A percentile compares a stretch with the other conserved stretches of the same genome.
Evolutionary conservation across 805 yeast genomes (phyloP).

Genomic region (Candida pseudofarinosa): DNA sequence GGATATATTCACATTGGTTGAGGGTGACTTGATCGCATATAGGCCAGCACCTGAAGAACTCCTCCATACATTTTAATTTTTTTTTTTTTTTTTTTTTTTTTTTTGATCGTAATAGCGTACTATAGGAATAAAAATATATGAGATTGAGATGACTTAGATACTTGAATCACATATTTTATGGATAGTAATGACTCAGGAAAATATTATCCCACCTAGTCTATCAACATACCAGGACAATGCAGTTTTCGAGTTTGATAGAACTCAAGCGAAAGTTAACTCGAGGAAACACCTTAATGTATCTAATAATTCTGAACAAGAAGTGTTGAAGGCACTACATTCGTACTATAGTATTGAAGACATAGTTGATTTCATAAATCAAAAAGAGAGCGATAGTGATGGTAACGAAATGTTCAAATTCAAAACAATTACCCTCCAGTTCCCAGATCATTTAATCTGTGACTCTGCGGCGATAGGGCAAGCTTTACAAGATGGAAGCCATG

Average conservation of each 20-base stretch:
- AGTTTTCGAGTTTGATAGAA: slow-evolving; percentile 46
- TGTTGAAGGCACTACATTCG: slow-evolving; percentile 34
- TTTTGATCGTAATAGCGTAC: not conserved
- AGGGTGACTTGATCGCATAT: slow-evolving; percentile 44
- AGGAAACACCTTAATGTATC: slow-evolving; percentile 22
- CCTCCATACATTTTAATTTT: slow-evolving; percentile 12
- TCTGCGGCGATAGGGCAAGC: slow-evolving; percentile 65
- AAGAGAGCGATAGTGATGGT: slow-evolving; percentile 19
- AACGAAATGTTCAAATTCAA: slow-evolving; percentile 24
- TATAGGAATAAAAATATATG: not conserved
- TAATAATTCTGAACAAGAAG: slow-evolving; percentile 15
- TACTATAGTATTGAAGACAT: slow-evolving; percentile 57
- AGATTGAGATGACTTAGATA: not conserved
- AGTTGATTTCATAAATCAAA: slow-evolving; percentile 32
- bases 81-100: not conserved
- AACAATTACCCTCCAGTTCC: slow-evolving; percentile 82
- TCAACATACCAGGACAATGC: slow-evolving; percentile 71
- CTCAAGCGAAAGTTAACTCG: slow-evolving; percentile 18
- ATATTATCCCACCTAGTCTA: slow-evolving; percentile 56
- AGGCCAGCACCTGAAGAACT: slow-evolving; percentile 47
- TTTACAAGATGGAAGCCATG: slow-evolving; percentile 33
- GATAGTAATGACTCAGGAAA: slow-evolving; percentile 11
- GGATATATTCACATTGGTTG: slow-evolving; percentile 30
- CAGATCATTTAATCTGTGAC: slow-evolving; percentile 75
- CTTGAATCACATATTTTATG: not conserved